phyloP scores from a whole-genome alignment of 2,329 filamentous ascomycete species.

The Madurella mycetomatis region DNA sequence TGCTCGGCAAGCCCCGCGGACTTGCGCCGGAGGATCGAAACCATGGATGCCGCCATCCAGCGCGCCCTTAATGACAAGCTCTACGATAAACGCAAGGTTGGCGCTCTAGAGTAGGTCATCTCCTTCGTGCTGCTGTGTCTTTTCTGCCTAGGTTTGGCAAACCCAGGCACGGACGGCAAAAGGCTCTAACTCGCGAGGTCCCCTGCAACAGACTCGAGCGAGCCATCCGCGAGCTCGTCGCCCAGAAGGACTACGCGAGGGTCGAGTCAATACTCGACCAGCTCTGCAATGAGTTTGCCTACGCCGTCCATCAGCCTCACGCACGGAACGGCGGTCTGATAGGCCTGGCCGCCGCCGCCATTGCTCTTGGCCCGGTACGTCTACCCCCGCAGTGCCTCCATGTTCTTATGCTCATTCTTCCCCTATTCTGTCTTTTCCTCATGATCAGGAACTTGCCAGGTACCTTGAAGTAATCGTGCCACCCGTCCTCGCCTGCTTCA shows the following conservation, averaged over 20 bases:
- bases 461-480: constrained; percentile 94
- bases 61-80: constrained; percentile 95
- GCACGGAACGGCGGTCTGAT: constrained; percentile 95
- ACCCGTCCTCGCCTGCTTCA: constrained; percentile 94
- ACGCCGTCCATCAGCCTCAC: constrained; percentile 94
- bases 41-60: constrained; percentile 86
- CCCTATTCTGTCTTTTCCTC: constrained; percentile 2
- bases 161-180: not conserved
- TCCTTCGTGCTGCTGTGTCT: not conserved
- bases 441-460: constrained; percentile 72
- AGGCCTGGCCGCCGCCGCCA: constrained; percentile 89
- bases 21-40: constrained; percentile 18
- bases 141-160: constrained; percentile 1
- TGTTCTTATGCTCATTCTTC: constrained; percentile 11
- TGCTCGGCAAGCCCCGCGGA: constrained; percentile 7
- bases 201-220: constrained; percentile 67
- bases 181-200: constrained; percentile 7
- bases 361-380: constrained; percentile 85
- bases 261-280: constrained; percentile 90
- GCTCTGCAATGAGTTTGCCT: constrained; percentile 95
- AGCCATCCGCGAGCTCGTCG: constrained; percentile 78
- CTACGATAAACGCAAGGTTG: constrained; percentile 96
- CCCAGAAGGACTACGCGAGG: constrained; percentile 68
- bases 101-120: constrained; percentile 79
- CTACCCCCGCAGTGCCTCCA: not conserved